These are phyloP conservation scores for Aurantiochytrium sp. DNA, from an alignment of 108 stramenopile genomes.

Conservation along the genomic window DNA sequence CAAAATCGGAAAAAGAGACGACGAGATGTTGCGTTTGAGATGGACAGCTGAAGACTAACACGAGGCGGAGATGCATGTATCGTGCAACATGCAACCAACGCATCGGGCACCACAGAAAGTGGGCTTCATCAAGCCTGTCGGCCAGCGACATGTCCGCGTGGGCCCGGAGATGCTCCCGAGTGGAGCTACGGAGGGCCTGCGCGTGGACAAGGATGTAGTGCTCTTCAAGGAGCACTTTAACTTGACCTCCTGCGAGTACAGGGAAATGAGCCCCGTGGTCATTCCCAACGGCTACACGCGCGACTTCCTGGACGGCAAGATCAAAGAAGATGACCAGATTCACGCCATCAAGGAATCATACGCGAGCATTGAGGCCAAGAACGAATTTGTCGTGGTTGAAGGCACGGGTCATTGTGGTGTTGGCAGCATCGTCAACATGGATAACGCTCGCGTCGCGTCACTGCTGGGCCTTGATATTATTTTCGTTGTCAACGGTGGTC, in stretches of 20 bases:
- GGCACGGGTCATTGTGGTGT: constrained; percentile 96
- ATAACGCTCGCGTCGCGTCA: constrained; percentile 84
- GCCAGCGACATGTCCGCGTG: constrained; percentile 64
- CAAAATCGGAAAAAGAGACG: too few species aligned
- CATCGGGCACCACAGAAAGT: constrained; percentile 46
- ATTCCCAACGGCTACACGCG: constrained; percentile 52
- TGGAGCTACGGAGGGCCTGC: constrained; percentile 47
- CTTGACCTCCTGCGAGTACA: constrained; percentile 72
- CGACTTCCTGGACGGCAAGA: constrained; percentile 55
- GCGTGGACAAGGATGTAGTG: constrained; percentile 84
- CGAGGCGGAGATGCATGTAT: too few species aligned
- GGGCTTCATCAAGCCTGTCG: constrained; percentile 90
- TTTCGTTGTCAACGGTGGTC: constrained; percentile 85
- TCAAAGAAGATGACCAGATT: constrained; percentile 22
- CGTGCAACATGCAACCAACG: too few species aligned
- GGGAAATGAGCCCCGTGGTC: constrained; percentile 85
- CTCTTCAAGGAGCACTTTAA: constrained; percentile 77
- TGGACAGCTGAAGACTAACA: too few species aligned
- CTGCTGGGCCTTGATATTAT: constrained; percentile 78
- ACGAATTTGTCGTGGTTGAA: constrained; percentile 70
- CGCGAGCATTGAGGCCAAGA: constrained; percentile 41
- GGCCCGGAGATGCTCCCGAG: not conserved
- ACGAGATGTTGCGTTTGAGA: too few species aligned
- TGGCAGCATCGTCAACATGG: constrained; percentile 81
- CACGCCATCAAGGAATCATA: constrained; percentile 38